A percentile compares a stretch with the other conserved stretches of the same genome.
Evolutionary conservation across 2,329 filamentous ascomycete species (phyloP).

Genomic region (Trichoderma hamatum): DNA sequence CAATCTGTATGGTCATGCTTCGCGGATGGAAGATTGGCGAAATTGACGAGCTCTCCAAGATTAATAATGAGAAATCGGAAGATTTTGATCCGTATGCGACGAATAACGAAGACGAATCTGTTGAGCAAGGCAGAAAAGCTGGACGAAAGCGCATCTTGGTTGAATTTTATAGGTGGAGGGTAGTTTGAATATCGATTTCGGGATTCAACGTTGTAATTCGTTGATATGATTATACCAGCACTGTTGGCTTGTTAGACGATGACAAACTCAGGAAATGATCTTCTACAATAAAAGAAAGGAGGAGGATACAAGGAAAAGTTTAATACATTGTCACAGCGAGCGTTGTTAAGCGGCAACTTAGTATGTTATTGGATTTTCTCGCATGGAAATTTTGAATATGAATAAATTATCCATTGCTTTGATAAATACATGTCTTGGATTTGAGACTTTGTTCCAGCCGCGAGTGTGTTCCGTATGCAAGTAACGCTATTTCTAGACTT

Average conservation of each 20-base stretch:
- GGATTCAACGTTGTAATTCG: background rate
- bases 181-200: conserved; percentile 33
- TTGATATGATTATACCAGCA: background rate
- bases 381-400: background rate
- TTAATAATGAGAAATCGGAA: conserved; percentile 37
- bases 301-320: background rate
- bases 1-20: conserved; percentile 38
- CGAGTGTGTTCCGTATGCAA: too few species aligned
- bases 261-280: background rate
- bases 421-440: background rate
- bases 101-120: conserved; percentile 38
- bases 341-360: background rate
- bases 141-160: conserved; percentile 40
- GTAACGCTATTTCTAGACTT: too few species aligned
- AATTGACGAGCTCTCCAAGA: conserved; percentile 38
- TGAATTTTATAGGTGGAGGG: conserved; percentile 37
- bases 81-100: conserved; percentile 39
- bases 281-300: background rate
- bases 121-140: conserved; percentile 35
- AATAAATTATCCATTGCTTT: background rate
- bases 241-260: background rate
- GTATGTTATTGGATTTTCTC: background rate
- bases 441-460: too few species aligned
- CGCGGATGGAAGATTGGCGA: conserved; percentile 46
- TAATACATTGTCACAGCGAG: background rate